Percentiles rank a stretch among this genome's conserved stretches.
phyloP scores from a whole-genome alignment of 805 yeast genomes.

The Yamadazyma laniorum region DNA sequence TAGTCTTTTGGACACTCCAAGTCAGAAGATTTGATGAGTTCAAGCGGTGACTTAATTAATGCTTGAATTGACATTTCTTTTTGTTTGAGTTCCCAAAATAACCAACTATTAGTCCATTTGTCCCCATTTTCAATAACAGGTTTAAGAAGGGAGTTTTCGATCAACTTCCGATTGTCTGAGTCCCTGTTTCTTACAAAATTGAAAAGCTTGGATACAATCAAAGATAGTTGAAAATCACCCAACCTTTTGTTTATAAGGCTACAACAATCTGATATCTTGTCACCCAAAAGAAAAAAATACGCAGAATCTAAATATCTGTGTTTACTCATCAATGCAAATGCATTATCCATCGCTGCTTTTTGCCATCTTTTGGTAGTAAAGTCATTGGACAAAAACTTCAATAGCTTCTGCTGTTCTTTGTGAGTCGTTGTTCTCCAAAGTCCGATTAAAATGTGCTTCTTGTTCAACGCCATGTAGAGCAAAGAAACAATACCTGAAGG shows the following conservation, averaged over 20 bases:
- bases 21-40: constrained; percentile 22
- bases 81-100: constrained; percentile 59
- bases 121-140: constrained; percentile 60
- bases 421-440: constrained; percentile 82
- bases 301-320: constrained; percentile 89
- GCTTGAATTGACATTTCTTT: constrained; percentile 56
- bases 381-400: constrained; percentile 73
- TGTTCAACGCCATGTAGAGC: constrained; percentile 73
- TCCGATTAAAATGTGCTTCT: constrained; percentile 72
- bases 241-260: constrained; percentile 68
- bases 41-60: constrained; percentile 54
- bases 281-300: constrained; percentile 79
- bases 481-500: constrained; percentile 70
- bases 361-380: constrained; percentile 76
- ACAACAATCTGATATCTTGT: constrained; percentile 70
- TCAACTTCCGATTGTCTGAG: constrained; percentile 33
- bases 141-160: constrained; percentile 54
- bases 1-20: constrained; percentile 20
- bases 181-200: constrained; percentile 22
- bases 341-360: constrained; percentile 88
- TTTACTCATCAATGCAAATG: constrained; percentile 83
- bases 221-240: constrained; percentile 68
- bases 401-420: constrained; percentile 79
- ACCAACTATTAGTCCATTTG: constrained; percentile 81
- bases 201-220: constrained; percentile 77